Percentiles rank a stretch among this genome's conserved stretches.
These are phyloP conservation scores for Alternaria brassicicola DNA, from an alignment of 2,329 filamentous ascomycete genomes.

Conservation along the genomic window DNA sequence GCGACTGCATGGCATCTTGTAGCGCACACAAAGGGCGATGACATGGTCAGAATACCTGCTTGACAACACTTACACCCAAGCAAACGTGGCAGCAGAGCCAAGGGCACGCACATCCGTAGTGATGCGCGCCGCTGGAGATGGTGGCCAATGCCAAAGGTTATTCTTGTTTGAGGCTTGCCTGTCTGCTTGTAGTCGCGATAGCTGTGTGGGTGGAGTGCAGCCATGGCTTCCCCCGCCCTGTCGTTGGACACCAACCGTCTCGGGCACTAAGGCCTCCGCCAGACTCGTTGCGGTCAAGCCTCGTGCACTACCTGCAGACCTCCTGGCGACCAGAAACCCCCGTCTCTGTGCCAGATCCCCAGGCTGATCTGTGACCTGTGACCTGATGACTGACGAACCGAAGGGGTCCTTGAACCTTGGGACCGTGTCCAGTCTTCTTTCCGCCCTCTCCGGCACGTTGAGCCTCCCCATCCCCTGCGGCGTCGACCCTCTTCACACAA, in stretches of 20 bases:
- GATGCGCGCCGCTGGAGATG: neutral
- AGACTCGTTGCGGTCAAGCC: slow-evolving; percentile 13
- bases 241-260: slow-evolving; percentile 20
- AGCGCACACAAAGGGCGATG: slow-evolving; percentile 1
- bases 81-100: neutral
- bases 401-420: slow-evolving; percentile 16
- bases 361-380: slow-evolving; percentile 25
- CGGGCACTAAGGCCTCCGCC: slow-evolving; percentile 26
- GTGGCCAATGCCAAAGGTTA: neutral
- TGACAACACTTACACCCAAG: neutral
- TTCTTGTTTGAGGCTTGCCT: slow-evolving; percentile 2
- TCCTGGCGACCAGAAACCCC: slow-evolving; percentile 31
- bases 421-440: slow-evolving; percentile 21
- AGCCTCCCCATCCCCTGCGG: slow-evolving; percentile 16
- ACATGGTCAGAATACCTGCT: neutral
- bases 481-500: slow-evolving; percentile 23
- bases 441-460: slow-evolving; percentile 19
- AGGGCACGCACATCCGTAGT: neutral
- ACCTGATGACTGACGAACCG: slow-evolving; percentile 28
- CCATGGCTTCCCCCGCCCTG: slow-evolving; percentile 27
- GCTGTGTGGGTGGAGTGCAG: slow-evolving; percentile 7
- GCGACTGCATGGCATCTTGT: slow-evolving; percentile 16
- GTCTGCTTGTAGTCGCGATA: slow-evolving; percentile 4
- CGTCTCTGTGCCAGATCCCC: slow-evolving; percentile 22
- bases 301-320: slow-evolving; percentile 24